Conservation (phyloP, 1,139 yeast species). For the Suhomyces coccinellae region DNA sequence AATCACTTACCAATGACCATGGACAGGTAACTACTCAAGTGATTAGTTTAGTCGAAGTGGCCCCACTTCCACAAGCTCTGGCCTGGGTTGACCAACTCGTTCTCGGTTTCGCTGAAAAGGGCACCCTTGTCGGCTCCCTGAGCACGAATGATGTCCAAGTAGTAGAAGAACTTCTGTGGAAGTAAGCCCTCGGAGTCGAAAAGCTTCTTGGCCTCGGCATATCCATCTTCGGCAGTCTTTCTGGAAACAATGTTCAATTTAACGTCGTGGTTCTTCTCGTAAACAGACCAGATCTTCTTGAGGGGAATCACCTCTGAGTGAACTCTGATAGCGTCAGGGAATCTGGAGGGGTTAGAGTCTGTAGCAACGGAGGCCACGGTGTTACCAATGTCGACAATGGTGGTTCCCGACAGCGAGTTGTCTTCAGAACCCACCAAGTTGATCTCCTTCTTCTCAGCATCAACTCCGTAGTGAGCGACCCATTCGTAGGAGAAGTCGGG, state of each 20-base stretch:
- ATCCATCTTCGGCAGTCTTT: constrained; percentile 31
- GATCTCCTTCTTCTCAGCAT: constrained; percentile 34
- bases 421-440: constrained; percentile 46
- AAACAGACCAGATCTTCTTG: constrained; percentile 39
- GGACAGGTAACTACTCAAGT: too few species aligned
- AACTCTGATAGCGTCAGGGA: constrained; percentile 50
- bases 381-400: constrained; percentile 49
- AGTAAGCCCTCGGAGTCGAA: constrained; percentile 31
- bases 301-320: constrained; percentile 42
- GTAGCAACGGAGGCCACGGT: constrained; percentile 37
- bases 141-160: constrained; percentile 32
- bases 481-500: constrained; percentile 37
- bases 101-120: constrained; percentile 34
- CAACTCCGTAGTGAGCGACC: constrained; percentile 41
- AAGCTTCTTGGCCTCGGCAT: constrained; percentile 29
- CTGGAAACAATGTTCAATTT: constrained; percentile 30
- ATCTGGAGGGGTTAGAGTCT: constrained; percentile 27
- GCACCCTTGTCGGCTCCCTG: constrained; percentile 43
- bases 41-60: constrained; percentile 7
- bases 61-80: constrained; percentile 56
- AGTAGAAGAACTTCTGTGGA: constrained; percentile 25
- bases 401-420: constrained; percentile 33
- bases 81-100: constrained; percentile 56
- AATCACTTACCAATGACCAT: too few species aligned
- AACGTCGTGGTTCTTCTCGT: constrained; percentile 42